Evolutionary conservation across 306 rosid species (phyloP), one percentile per base, ranked within the genome.

Genomic region (apple (Malus domestica)): DNA sequence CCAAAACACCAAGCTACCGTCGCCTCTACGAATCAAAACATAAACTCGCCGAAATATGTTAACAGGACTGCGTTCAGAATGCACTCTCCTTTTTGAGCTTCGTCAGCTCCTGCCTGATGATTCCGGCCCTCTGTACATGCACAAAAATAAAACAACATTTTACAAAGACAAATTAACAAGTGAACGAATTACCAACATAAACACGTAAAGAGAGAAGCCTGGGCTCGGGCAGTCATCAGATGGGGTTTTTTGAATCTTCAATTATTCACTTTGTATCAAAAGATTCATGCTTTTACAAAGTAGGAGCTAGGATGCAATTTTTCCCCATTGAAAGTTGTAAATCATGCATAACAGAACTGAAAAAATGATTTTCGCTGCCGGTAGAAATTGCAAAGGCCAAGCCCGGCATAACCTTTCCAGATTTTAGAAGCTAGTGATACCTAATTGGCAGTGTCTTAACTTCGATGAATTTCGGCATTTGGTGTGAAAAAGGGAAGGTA

Each of bases 101-200:
- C 23, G 87, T 70, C 73, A 84, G 79, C 85, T 84, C 87, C 76
- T 71, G 87, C 76, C 78, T 84, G 16, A 84, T 30, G 23, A 81
- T 38, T 78, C 87, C 81, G 25, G 76, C 70, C 75, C 77, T 78
- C 87, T 84, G 83, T 80, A 66, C n/a, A 44, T 23, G 59, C 59
- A 18, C 10, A 51, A 13, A 32, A 33, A 62, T 6, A 63, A n/a
- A 54, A 4, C 27, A 32, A 2, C 13, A 14, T 66, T 60, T 57
- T 45, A 45, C 2, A 5, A 5, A 51, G 6, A 51, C 20, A 5
- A 49, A 51, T 5, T 51, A 51, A 74, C 30, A 23, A 20, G 46
- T 9, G 25, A 1, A 46, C 51, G 13, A 27, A 20, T 13, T 60
- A 35, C 22, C 59, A 23, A 13, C 67, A 38, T 15, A 27, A 15